Base-by-base conservation (phyloP, 805 yeast species). In the Phaffomyces thermotolerans region DNA sequence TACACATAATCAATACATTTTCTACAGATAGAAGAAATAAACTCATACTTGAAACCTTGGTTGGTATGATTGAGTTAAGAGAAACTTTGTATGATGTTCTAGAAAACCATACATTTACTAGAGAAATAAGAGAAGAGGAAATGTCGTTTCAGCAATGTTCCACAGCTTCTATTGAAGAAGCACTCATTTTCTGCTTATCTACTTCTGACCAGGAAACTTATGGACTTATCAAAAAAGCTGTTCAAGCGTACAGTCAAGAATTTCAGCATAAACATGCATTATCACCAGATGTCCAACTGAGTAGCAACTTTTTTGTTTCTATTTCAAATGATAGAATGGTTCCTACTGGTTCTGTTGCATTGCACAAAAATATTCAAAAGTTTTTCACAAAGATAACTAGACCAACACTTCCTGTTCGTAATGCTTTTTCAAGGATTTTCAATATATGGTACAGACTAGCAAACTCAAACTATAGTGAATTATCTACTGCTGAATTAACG, bases 271-370 rank as follows among this genome's bases (percentile, higher is more conserved):
- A 47, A 14, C 40, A 44, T 25, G 30, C 10, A 5, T 33, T 39
- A n/a, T 39, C 14, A 8, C 14, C 33, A 40, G 56, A 30, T 12
- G 18, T 14, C 12, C 25, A 38, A 6, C 31, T 38, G 18, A 72
- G 75, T 44, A 40, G 57, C 6, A 66, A 59, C 0, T 65, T 78
- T 22, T 70, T 71, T 35, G 49, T 52, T 9, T 66, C 69, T 4
- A 65, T 85, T 37, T 62, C 75, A 3, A 61, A 73, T 7, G 89
- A 81, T 48, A 74, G 69, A 20, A 64, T 66, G 20, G 73, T 80
- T 2, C 75, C 82, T 34, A 78, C 85, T 1, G 90, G 93, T 25
- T 71, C 80, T 18, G 79, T 82, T 25, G 89, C 95, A 0, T 69
- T 84, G 31, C 89, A 84, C 54, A 83, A 84, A 56, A 74, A 78